Conservation (phyloP, 2,329 filamentous ascomycete species). For the Nannizziopsis barbatae region DNA sequence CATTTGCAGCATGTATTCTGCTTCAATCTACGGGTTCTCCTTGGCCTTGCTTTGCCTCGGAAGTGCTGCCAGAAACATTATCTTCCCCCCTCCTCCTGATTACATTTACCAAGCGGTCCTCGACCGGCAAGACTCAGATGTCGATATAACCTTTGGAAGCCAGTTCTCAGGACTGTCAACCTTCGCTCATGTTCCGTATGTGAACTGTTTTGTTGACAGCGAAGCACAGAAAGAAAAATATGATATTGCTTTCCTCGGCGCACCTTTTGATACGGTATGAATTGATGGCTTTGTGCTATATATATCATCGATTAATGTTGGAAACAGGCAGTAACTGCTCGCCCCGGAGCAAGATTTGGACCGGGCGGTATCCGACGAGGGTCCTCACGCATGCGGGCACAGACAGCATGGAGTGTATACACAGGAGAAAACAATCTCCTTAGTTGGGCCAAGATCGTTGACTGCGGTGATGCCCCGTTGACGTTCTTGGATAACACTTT, state of each 20-base stretch:
- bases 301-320: slow-evolving; percentile 22
- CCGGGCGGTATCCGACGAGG: slow-evolving; percentile 77
- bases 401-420: slow-evolving; percentile 71
- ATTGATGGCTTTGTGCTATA: not conserved
- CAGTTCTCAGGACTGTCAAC: slow-evolving; percentile 62
- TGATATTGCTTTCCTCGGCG: slow-evolving; percentile 62
- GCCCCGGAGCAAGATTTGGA: slow-evolving; percentile 66
- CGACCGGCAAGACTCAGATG: slow-evolving; percentile 17
- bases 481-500: slow-evolving; percentile 77
- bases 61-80: slow-evolving; percentile 4
- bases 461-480: slow-evolving; percentile 83
- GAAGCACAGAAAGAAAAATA: slow-evolving; percentile 45
- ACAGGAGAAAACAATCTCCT: slow-evolving; percentile 71
- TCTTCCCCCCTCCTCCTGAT: slow-evolving; percentile 8
- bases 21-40: not conserved
- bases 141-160: slow-evolving; percentile 35
- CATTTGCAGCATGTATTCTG: too few relatives aligned
- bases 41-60: not conserved
- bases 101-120: not conserved
- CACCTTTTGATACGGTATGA: slow-evolving; percentile 56
- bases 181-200: slow-evolving; percentile 59
- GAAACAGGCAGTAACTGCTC: slow-evolving; percentile 47
- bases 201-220: slow-evolving; percentile 53
- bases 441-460: slow-evolving; percentile 65
- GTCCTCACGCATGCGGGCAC: slow-evolving; percentile 65